Evolutionary conservation across 139 green algal species (phyloP).

Genomic region (Closterium sp.): DNA sequence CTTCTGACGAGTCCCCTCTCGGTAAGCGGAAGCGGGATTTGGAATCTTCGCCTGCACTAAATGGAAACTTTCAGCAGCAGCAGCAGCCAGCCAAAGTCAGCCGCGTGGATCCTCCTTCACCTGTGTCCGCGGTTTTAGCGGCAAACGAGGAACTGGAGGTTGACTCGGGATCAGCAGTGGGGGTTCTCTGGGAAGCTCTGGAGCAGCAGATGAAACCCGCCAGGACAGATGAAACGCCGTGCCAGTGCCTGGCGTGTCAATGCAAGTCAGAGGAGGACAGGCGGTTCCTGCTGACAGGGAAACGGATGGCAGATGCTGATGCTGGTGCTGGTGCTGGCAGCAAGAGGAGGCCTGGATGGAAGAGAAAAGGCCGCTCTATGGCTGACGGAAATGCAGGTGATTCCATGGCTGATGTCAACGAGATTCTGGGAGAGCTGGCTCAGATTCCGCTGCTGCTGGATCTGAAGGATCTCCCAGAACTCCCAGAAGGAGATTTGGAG

Average conservation of each 20-base stretch:
- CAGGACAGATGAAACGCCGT: not conserved
- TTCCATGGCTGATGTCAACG: not conserved
- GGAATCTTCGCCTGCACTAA: not conserved
- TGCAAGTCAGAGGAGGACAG: not conserved
- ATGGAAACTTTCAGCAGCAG: not conserved
- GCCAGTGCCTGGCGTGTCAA: not conserved
- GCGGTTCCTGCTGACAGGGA: not conserved
- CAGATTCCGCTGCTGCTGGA: not conserved
- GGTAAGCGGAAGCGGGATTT: not conserved
- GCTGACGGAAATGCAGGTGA: not conserved
- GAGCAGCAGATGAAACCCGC: not conserved
- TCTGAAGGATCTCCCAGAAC: not conserved
- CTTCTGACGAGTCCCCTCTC: not conserved
- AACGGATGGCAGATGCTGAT: not conserved
- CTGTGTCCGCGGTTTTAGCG: not conserved
- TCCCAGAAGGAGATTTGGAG: not conserved
- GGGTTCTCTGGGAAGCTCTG: not conserved
- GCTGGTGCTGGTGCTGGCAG: not conserved
- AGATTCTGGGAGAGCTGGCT: not conserved
- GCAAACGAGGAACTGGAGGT: not conserved
- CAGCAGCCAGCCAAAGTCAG: not conserved
- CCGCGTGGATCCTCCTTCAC: not conserved
- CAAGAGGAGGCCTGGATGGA: not conserved
- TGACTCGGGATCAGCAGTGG: not conserved
- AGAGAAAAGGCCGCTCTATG: not conserved